phyloP scores from a whole-genome alignment of 768 basidiomycete species.

The Lactarius sp. region DNA sequence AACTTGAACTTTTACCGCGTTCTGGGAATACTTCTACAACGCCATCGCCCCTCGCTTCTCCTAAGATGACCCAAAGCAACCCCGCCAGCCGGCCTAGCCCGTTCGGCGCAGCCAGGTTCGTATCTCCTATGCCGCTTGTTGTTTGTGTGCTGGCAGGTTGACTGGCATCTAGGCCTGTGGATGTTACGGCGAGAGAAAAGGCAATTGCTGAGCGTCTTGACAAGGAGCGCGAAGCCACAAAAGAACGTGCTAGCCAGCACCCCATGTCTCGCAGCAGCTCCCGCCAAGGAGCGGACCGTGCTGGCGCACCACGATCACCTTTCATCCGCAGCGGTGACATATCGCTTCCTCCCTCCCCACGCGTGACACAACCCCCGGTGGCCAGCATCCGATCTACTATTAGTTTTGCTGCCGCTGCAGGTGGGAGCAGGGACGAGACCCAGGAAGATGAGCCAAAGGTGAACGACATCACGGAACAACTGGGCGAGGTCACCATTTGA shows the following conservation, averaged over 20 bases:
- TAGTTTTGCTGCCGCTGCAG: slow-evolving; percentile 79
- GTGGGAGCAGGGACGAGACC: slow-evolving; percentile 39
- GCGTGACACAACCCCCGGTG: slow-evolving; percentile 23
- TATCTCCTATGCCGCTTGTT: slow-evolving; percentile 10
- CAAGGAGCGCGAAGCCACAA: slow-evolving; percentile 48
- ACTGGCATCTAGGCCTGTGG: slow-evolving; percentile 60
- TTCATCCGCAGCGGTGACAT: slow-evolving; percentile 16
- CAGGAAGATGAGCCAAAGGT: slow-evolving; percentile 26
- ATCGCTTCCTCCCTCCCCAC: slow-evolving; percentile 24
- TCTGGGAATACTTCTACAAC: slow-evolving; percentile 59
- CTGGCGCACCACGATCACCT: slow-evolving; percentile 28
- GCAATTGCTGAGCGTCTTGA: slow-evolving; percentile 69
- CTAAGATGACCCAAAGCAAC: slow-evolving; percentile 53
- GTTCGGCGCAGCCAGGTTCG: slow-evolving; percentile 82
- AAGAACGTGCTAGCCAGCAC: slow-evolving; percentile 34
- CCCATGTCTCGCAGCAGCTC: slow-evolving; percentile 45
- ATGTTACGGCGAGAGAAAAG: slow-evolving; percentile 71
- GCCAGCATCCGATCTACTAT: slow-evolving; percentile 64
- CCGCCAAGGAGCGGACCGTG: slow-evolving; percentile 32
- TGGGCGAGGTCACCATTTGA: slow-evolving; percentile 38
- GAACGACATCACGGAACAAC: slow-evolving; percentile 30
- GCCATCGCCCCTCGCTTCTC: slow-evolving; percentile 75
- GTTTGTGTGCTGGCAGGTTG: not conserved
- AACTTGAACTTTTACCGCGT: slow-evolving; percentile 83
- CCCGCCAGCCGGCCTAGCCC: slow-evolving; percentile 55